Evolutionary conservation across 192 early-diverging fungal species (phyloP), one percentile per base, ranked within the genome.

Genomic region (Entomortierella chlamydospora): DNA sequence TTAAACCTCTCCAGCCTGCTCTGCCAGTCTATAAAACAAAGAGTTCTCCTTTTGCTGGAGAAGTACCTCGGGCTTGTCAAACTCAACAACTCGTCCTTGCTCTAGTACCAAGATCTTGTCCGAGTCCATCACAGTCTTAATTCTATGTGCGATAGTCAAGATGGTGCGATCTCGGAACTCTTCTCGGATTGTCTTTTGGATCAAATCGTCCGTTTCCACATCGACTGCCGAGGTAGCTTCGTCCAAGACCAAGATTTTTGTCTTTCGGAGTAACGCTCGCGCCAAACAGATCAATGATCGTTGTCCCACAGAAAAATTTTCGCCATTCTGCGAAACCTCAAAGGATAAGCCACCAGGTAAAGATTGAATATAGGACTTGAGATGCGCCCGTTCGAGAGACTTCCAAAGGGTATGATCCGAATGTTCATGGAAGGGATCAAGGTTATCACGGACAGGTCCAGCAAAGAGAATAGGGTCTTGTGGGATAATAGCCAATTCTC

Each of bases 71-170:
- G 96, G 96, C 7, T 87, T 87, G 61, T 91, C 96, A 88, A 87
- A 95, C 65, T 98, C 96, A 0, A 89, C 88, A 0, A 97, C 76
- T n/a, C 76, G 55, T 11, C 96, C 96, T 51, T 89, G 86, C 65
- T 95, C 72, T 58, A 84, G n/a, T 6, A 95, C 94, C 23, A 95
- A 55, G 10, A 97, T 91, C 25, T 88, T 82, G 83, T 97, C 95
- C 54, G 93, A 96, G 62, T 91, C 92, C 61, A 93, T 91, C 25
- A 97, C 89, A 1, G 96, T 95, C 63, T 90, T 87, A 41, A 96
- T 64, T 23, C 96, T 89, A 70, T 99, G 97, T 6, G 97, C 97
- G 73, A 99, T 95, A 58, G 91, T 92, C 43, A 99, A 69, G 45
- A 97, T 77, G 4, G 97, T 98, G 23, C 88, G 86, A 34, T 91